Conservation (phyloP, 495 filamentous ascomycete genomes). For the Aspergillus avenaceus region DNA sequence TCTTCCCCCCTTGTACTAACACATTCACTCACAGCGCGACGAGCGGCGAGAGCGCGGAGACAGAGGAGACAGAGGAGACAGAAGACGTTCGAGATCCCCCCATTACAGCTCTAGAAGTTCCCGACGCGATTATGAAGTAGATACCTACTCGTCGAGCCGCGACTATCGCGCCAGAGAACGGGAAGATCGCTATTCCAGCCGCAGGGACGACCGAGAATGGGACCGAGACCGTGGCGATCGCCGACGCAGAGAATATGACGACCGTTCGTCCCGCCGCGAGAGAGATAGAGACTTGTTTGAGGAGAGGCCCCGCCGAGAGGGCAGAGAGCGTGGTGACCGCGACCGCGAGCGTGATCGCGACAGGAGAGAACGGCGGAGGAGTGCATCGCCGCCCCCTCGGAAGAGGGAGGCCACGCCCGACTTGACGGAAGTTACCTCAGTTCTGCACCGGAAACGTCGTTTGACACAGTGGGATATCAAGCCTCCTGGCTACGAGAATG, state of each 20-base stretch:
- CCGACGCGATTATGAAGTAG: constrained; percentile 67
- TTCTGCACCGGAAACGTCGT: constrained; percentile 80
- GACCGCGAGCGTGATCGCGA: constrained; percentile 32
- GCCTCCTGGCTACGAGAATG: constrained; percentile 95
- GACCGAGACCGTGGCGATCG: constrained; percentile 65
- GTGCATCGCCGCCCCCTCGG: constrained; percentile 74
- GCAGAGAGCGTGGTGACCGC: constrained; percentile 42
- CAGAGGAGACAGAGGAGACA: constrained; percentile 53
- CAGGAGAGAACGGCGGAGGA: constrained; percentile 67
- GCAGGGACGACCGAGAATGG: constrained; percentile 62
- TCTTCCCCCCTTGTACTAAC: neutral
- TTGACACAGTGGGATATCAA: constrained; percentile 99
- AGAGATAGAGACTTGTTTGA: constrained; percentile 57
- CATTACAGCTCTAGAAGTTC: constrained; percentile 58
- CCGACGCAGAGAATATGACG: constrained; percentile 59
- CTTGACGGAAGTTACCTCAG: constrained; percentile 73
- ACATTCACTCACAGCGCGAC: constrained; percentile 39
- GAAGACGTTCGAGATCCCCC: constrained; percentile 73
- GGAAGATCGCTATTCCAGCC: constrained; percentile 76
- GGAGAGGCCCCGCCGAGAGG: constrained; percentile 56
- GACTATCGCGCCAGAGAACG: constrained; percentile 88
- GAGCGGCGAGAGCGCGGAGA: constrained; percentile 48
- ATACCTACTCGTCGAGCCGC: constrained; percentile 85
- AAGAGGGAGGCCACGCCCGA: constrained; percentile 95
- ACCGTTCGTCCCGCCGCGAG: constrained; percentile 56